Evolutionary conservation across 2,329 filamentous ascomycete species (phyloP).

Genomic region (Botryotinia globosa): DNA sequence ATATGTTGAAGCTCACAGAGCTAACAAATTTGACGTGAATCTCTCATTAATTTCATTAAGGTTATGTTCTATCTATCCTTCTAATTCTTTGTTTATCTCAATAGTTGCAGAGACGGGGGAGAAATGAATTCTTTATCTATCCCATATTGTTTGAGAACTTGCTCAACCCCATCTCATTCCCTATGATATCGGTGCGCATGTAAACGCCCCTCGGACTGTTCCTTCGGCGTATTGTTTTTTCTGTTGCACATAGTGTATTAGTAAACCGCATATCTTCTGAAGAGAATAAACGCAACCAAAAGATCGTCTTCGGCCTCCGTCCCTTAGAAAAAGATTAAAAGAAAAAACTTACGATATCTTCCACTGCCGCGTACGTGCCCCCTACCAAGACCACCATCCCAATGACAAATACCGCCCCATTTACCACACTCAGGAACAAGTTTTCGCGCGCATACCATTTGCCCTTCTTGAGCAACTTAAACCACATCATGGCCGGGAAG

Average conservation of each 20-base stretch:
- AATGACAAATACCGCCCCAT: background rate
- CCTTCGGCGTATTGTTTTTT: constrained; percentile 11
- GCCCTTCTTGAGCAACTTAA: constrained; percentile 30
- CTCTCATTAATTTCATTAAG: background rate
- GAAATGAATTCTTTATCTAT: background rate
- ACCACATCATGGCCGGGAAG: constrained; percentile 29
- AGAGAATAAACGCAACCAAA: background rate
- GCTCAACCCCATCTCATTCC: background rate
- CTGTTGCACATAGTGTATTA: background rate
- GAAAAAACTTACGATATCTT: background rate
- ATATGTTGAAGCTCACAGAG: background rate
- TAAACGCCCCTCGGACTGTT: constrained; percentile 15
- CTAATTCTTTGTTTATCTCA: background rate
- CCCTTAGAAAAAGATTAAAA: background rate
- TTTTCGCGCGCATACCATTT: constrained; percentile 33
- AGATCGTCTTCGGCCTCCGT: background rate
- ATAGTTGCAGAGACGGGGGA: background rate
- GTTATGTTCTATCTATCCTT: background rate
- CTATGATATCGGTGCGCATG: constrained; percentile 12
- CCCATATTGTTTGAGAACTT: background rate
- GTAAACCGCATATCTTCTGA: background rate
- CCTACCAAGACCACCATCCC: background rate
- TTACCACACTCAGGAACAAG: constrained; percentile 10
- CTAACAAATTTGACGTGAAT: background rate
- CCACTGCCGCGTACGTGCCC: background rate